Evolutionary conservation across 1,139 yeast species (phyloP).

Genomic region (Geotrichum fermentans): DNA sequence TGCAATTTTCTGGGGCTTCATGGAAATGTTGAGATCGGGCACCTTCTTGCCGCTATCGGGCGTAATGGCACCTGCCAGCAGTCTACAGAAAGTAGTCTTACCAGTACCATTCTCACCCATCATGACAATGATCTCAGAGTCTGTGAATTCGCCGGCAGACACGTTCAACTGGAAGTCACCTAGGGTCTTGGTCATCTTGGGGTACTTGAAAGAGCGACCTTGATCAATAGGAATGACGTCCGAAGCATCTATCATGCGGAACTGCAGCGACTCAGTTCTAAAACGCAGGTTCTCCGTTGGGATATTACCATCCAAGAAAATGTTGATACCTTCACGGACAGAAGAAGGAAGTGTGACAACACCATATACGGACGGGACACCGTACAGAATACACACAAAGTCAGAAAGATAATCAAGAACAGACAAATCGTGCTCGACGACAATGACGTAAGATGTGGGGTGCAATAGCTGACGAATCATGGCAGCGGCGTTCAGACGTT

Average conservation of each 20-base stretch:
- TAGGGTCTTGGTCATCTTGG: conserved; percentile 80
- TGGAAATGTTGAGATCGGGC: conserved; percentile 85
- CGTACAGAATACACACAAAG: conserved; percentile 91
- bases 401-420: conserved; percentile 95
- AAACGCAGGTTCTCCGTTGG: conserved; percentile 95
- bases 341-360: conserved; percentile 94
- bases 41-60: conserved; percentile 77
- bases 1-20: conserved; percentile 98
- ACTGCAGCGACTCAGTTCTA: conserved; percentile 91
- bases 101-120: conserved; percentile 99
- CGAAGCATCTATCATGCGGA: conserved; percentile 87
- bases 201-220: conserved; percentile 71
- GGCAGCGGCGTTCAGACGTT: conserved; percentile 95
- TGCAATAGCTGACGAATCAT: conserved; percentile 79
- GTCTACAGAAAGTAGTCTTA: conserved; percentile 92
- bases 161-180: conserved; percentile 88
- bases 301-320: conserved; percentile 94
- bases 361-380: conserved; percentile 97
- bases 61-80: conserved; percentile 85
- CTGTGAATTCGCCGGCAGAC: conserved; percentile 85
- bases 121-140: conserved; percentile 95
- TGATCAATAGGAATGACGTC: conserved; percentile 64
- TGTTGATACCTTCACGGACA: conserved; percentile 97
- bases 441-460: conserved; percentile 76
- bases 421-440: conserved; percentile 97